These are phyloP conservation scores for Perilla frutescens DNA, from an alignment of 257 asterid genomes.

Conservation along the genomic window DNA sequence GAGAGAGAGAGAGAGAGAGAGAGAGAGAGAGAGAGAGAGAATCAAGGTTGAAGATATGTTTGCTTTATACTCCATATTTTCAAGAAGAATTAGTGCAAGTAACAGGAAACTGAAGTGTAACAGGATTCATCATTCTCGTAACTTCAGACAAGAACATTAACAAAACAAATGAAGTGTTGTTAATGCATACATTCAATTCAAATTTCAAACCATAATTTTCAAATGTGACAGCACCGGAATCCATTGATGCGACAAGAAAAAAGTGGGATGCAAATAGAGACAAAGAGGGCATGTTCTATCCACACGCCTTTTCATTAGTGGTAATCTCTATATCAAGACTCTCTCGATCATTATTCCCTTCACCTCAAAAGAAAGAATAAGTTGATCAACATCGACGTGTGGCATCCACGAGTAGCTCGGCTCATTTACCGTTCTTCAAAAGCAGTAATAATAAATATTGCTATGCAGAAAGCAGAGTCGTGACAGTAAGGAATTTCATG, in stretches of 20 bases:
- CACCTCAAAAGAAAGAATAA: constrained; percentile 38
- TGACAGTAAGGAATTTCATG: constrained; percentile 30
- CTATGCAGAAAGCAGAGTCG: constrained; percentile 25
- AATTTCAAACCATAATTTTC: background rate
- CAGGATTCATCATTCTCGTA: too few relatives aligned
- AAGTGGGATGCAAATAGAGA: constrained; percentile 33
- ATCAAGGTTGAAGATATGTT: constrained; percentile 30
- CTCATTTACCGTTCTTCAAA: constrained; percentile 27
- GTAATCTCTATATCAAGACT: constrained; percentile 12
- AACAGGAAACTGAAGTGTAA: too few relatives aligned
- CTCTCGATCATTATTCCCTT: constrained; percentile 27
- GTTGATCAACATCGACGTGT: constrained; percentile 33
- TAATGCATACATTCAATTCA: background rate
- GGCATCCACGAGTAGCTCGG: constrained; percentile 32
- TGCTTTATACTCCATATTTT: constrained; percentile 20
- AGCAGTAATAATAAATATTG: constrained; percentile 7
- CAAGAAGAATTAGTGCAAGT: background rate
- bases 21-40: background rate
- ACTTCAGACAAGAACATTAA: background rate
- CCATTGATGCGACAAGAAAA: constrained; percentile 36
- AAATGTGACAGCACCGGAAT: constrained; percentile 20
- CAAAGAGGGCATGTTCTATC: constrained; percentile 42
- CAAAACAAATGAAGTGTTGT: background rate
- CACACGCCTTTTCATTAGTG: constrained; percentile 45
- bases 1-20: too few relatives aligned